Base-by-base conservation (phyloP, 495 filamentous ascomycete genomes). In the Tuber umbilicatum region DNA sequence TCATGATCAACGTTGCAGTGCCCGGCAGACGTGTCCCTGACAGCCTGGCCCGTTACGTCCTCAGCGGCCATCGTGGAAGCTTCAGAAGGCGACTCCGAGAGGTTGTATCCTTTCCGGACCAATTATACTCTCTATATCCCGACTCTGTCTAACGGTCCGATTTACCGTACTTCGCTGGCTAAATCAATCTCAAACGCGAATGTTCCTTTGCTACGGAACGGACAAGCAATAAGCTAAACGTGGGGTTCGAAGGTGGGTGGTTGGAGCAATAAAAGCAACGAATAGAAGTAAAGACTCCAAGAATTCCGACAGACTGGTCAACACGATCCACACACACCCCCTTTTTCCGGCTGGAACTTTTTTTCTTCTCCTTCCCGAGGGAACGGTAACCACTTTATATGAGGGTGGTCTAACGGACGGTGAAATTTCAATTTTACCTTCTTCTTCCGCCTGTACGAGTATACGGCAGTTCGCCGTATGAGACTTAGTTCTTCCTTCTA, bases 181-280 rank as follows among this genome's bases (percentile, higher is more conserved):
- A 31, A 64, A 64, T 31, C 55, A 64, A 31, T 64, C 55, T 64
- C 55, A 55, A 55, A 55, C 50, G 50, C n/a, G 55, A 31, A 64
- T 31, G 6, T 31, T 64, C n/a, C 55, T 31, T 64, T 31, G 55
- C 55, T 64, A n/a, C n/a, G 10, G 55, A 17, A 64, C n/a, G 16
- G 55, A 64, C 55, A 64, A 64, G n/a, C n/a, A 16, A 31, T 64
- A 31, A 64, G 55, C 14, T 64, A 64, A 64, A 64, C 55, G 55
- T 64, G 55, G 55, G 55, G n/a, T 64, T 64, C 16, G 55, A 64
- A 27, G 12, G 55, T 31, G 55, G 55, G 23, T 64, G 55, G n/a
- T 64, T 64, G 55, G 55, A 31, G 55, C n/a, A 64, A 64, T 64
- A 64, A 64, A 64, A 64, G 55, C 55, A 31, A 64, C 55, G 55